Percentiles rank a stretch among this genome's conserved stretches.
These are phyloP conservation scores for Apostasia ramifera DNA, from an alignment of 106 monocot species.

Conservation along the genomic window DNA sequence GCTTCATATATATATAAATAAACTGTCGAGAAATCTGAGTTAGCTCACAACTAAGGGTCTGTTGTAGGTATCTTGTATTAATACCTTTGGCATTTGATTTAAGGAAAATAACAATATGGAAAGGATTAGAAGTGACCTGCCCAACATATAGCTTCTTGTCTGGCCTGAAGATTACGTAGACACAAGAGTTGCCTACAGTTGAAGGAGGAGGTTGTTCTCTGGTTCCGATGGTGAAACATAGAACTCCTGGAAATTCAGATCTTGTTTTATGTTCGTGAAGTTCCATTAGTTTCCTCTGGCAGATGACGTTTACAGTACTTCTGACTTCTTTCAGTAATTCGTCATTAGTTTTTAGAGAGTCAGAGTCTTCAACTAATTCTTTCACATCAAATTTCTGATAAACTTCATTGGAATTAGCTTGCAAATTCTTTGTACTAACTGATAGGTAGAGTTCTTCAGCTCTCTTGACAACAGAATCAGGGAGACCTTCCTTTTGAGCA, in stretches of 20 bases:
- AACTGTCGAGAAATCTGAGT: too few relatives aligned
- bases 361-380: conserved; percentile 5
- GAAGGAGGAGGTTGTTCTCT: conserved; percentile 95
- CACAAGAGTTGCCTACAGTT: conserved; percentile 69
- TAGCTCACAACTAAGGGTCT: too few relatives aligned
- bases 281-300: conserved; percentile 59
- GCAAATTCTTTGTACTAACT: conserved; percentile 9
- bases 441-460: conserved; percentile 77
- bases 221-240: conserved; percentile 49
- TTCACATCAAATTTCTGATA: conserved; percentile 7
- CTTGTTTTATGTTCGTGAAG: conserved; percentile 41
- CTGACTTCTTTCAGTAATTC: conserved; percentile 49
- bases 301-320: conserved; percentile 49
- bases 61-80: too few relatives aligned
- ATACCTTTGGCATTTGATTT: not conserved
- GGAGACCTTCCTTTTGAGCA: conserved; percentile 73
- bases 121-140: conserved; percentile 45
- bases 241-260: conserved; percentile 34
- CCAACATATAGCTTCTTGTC: conserved; percentile 87
- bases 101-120: not conserved
- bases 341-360: conserved; percentile 5
- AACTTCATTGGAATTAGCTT: not conserved
- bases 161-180: conserved; percentile 73
- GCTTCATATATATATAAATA: too few relatives aligned
- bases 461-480: conserved; percentile 53